Base-by-base conservation (phyloP, 2,329 filamentous ascomycete species). In the Cercospora sp. region DNA sequence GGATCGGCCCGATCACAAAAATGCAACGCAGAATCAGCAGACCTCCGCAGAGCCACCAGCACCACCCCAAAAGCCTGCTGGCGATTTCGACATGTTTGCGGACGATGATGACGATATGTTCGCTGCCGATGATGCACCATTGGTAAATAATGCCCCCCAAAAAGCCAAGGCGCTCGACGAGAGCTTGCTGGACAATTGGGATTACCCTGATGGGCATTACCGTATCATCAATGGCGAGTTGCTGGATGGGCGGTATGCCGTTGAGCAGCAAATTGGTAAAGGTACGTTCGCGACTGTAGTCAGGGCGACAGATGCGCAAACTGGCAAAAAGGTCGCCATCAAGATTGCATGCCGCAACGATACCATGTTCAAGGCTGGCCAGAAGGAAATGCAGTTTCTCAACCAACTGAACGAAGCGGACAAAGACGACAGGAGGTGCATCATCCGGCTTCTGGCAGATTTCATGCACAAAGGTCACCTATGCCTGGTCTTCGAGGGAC, bases 211-310 rank as follows among this genome's bases (percentile, higher is more conserved):
- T 76, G 95, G 94, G 5, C 98, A 98, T 79, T 99, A 98, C 84
- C 96, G 95, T 80, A 90, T 97, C 67, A 93, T 96, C 66, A 89
- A 93, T 48, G 94, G 94, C 76, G 95, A 99, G 82, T 83, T 98
- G 62, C 85, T 99, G 70, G 91, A 96, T 74, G 90, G 90, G 31
- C 91, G 93, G 36, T 98, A 98, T 79, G 92, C 95, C 77, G 89
- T 99, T 33, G 91, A 94, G 78, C 89, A 94, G 67, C 90, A 90
- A 63, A 85, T 99, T 23, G 95, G 95, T 71, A 93, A 92, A 80
- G 95, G 95, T 74, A 97, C 97, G 86, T 99, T 97, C 79, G 96
- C 95, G 0, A 93, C 93, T 8, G 95, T 99, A n/a, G 93, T 95
- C 63, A 89, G 93, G 71, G 95, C 95, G 23, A 86, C 88, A 70